phyloP scores from a whole-genome alignment of 139 green algal genomes.

The Chlamydomonas sphaeroides region DNA sequence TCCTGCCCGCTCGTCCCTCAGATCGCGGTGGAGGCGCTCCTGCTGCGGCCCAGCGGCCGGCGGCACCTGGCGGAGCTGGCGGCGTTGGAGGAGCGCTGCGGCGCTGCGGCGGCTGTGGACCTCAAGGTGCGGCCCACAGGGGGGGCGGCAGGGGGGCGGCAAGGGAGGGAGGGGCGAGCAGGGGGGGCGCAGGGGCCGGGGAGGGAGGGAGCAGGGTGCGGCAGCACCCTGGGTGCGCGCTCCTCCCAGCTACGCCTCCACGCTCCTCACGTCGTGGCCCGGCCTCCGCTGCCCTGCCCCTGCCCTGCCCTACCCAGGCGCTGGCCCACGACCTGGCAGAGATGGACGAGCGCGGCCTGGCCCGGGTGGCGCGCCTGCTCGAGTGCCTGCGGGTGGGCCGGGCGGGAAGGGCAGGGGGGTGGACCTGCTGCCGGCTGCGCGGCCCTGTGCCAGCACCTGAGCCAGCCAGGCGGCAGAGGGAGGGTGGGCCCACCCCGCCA shows the following conservation, averaged over 20 bases:
- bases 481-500: no score
- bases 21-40: conserved; percentile 25
- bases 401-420: no score
- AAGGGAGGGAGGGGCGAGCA: neutral
- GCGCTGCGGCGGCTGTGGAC: conserved; percentile 17
- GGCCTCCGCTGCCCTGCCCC: no score
- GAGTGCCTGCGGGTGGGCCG: conserved; percentile 16
- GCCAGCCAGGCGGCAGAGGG: no score
- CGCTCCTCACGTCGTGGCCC: no score
- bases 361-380: conserved; percentile 3
- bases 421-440: no score
- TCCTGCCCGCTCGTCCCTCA: no score
- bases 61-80: conserved; percentile 22
- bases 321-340: conserved; percentile 12
- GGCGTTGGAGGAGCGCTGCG: neutral
- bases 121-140: neutral
- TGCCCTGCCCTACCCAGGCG: neutral
- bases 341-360: conserved; percentile 24
- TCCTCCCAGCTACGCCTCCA: no score
- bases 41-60: conserved; percentile 4
- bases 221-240: no score
- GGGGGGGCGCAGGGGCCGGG: neutral
- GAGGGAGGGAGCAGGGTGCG: neutral
- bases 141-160: neutral
- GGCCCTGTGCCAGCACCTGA: no score